Evolutionary conservation across 306 rosid genomes (phyloP), one percentile per base, ranked within the genome.

Genomic region (Macrotyloma uniflorum): DNA sequence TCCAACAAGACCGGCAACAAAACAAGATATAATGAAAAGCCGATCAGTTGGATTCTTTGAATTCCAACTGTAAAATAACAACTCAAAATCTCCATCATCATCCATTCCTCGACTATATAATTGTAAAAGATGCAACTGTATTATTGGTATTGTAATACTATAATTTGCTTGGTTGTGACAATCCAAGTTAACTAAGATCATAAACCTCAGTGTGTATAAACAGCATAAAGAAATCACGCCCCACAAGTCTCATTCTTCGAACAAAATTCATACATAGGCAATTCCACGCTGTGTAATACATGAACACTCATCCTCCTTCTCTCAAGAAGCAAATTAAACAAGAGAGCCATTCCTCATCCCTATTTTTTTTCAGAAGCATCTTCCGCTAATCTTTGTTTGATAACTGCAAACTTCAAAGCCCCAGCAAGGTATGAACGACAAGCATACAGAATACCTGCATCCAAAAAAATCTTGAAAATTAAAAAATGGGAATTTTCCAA

Each of bases 1-100:
- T 73, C 99, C 99, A 87, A 96, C 89, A 12, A 96, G 62, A 59
- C 90, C 97, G 71, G 99, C 98, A 35, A 86, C 49, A 10, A 86
- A 74, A 78, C 89, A 91, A 74, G 99, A 91, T 40, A 90, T 35
- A 55, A 96, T 45, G 79, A 96, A 90, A 80, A 96, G 79, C 47
- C 85, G 79, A 79, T 96, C 99, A 5, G 91, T 84, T 4, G 97
- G 97, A 79, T 96, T 93, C 86, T 76, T 91, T 70, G 86, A 74
- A 83, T 88, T 90, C 99, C 97, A 96, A 82, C 88, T 74, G 4
- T 93, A 77, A 78, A 88, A 84, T 19, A 87, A 85, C 77, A 89
- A 61, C 80, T 87, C 99, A 75, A 90, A 77, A 42, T 96, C 98
- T 73, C 76, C 58, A 16, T 87, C 88, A 14, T 93, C 94, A 72